These are phyloP conservation scores for Spiromastix sp. DNA, from an alignment of 2,329 filamentous ascomycete genomes.

Conservation along the genomic window DNA sequence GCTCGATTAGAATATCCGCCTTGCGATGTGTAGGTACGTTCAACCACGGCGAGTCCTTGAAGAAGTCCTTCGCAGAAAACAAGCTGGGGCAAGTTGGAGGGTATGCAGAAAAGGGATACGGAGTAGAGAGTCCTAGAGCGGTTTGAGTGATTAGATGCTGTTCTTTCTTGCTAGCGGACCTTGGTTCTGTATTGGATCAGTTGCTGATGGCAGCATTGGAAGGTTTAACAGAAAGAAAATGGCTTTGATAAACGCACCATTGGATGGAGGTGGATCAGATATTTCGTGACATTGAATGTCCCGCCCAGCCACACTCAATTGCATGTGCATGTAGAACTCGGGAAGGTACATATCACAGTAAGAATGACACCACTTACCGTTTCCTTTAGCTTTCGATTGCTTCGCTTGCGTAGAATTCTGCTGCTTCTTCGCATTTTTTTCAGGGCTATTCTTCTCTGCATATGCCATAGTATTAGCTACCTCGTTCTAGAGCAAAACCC, in stretches of 20 bases:
- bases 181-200: not conserved
- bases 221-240: not conserved
- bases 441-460: conserved; percentile 3
- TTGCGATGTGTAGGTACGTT: conserved; percentile 56
- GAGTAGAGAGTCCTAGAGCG: too few relatives aligned
- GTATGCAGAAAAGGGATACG: not conserved
- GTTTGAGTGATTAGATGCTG: too few relatives aligned
- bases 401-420: too few relatives aligned
- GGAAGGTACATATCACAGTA: not conserved
- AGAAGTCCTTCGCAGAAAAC: conserved; percentile 52
- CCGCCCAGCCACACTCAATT: not conserved
- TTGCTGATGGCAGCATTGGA: not conserved
- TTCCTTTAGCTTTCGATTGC: conserved; percentile 1
- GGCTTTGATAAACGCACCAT: too few relatives aligned
- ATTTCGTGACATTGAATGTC: not conserved
- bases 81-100: conserved; percentile 13
- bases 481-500: too few relatives aligned
- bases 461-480: not conserved
- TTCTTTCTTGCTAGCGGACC: too few relatives aligned
- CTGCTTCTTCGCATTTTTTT: conserved; percentile 12
- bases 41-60: conserved; percentile 78
- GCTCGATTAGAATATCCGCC: conserved; percentile 53
- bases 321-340: not conserved
- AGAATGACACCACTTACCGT: conserved; percentile 1
- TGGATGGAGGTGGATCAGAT: not conserved